Evolutionary conservation across 805 yeast genomes (phyloP).

Genomic region (Metschnikowia sp.): DNA sequence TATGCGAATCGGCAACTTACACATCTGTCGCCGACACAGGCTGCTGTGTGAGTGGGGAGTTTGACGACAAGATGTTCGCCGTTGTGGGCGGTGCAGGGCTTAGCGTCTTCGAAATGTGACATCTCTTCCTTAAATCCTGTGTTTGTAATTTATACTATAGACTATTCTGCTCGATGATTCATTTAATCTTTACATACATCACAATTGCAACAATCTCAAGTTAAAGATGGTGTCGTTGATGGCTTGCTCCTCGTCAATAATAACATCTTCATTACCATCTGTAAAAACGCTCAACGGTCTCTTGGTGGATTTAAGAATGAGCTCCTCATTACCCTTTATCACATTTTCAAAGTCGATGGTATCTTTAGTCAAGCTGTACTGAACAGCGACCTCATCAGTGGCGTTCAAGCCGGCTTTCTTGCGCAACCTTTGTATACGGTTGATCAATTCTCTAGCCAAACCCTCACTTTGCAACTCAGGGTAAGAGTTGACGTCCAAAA

Average conservation of each 20-base stretch:
- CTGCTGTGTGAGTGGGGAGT: constrained; percentile 45
- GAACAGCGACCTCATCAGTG: constrained; percentile 90
- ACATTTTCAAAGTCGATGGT: constrained; percentile 62
- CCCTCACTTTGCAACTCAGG: constrained; percentile 92
- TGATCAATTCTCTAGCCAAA: constrained; percentile 90
- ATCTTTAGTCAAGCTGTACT: constrained; percentile 65
- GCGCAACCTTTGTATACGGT: constrained; percentile 96
- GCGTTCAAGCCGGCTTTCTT: constrained; percentile 94
- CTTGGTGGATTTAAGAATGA: constrained; percentile 77
- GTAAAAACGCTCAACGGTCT: constrained; percentile 51
- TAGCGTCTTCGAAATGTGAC: constrained; percentile 35
- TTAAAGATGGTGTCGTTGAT: constrained; percentile 73
- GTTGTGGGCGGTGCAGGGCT: constrained; percentile 82
- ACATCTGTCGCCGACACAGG: constrained; percentile 94
- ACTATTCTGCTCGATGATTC: background rate
- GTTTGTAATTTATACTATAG: background rate
- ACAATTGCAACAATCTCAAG: constrained; percentile 72
- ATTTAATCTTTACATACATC: constrained; percentile 8
- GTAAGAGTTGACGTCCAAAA: constrained; percentile 82
- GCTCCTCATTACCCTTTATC: constrained; percentile 58
- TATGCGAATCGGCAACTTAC: constrained; percentile 42
- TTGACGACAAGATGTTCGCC: constrained; percentile 28
- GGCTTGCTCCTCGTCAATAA: constrained; percentile 83
- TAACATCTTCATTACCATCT: constrained; percentile 36
- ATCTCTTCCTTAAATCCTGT: too few relatives aligned